Evolutionary conservation across 352 stramenopile genomes (phyloP), one percentile per base, ranked within the genome.

Genomic region (Pythium biforme): DNA sequence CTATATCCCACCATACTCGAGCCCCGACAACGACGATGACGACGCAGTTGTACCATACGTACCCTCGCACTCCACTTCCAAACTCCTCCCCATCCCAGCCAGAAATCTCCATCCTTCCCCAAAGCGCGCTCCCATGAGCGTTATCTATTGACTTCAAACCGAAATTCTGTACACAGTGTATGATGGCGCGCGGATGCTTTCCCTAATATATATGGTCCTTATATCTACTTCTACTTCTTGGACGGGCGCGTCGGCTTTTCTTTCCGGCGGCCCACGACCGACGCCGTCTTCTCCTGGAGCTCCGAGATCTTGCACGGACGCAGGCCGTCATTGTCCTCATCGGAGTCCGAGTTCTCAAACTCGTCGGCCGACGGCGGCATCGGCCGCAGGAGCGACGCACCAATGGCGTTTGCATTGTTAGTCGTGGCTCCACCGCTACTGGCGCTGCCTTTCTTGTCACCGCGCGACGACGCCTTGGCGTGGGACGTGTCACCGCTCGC

Each of bases 231-330:
- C 62, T 69, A 71, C 58, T 71, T 71, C 46, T 71, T 71, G 7
- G 58, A 26, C 20, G 57, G 64, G 5, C 64, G 57, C 39, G 27
- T 34, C 41, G 86, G 80, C 45, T 90, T 92, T 51, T 92, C 83
- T 64, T 90, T 90, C 45, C 83, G 69, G 20, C 78, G 49, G 4
- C 78, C 78, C 22, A 92, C 81, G 0, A 79, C 74, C 1, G 83
- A 71, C 0, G 81, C 83, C 14, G 83, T 89, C 58, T 86, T 90
- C 64, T 93, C 82, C 55, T 91, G 82, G n/a, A 93, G 83, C 39
- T 93, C 83, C 1, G 81, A 67, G 55, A 93, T 90, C 68, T 81
- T 89, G 67, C 71, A 89, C 17, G 81, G 81, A 19, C 81, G 74
- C 26, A 92, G 49, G 23, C 74, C 71, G 45, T 91, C 83, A 26